phyloP scores from a whole-genome alignment of 2,329 filamentous ascomycete species.

The Talaromyces pinophilus region DNA sequence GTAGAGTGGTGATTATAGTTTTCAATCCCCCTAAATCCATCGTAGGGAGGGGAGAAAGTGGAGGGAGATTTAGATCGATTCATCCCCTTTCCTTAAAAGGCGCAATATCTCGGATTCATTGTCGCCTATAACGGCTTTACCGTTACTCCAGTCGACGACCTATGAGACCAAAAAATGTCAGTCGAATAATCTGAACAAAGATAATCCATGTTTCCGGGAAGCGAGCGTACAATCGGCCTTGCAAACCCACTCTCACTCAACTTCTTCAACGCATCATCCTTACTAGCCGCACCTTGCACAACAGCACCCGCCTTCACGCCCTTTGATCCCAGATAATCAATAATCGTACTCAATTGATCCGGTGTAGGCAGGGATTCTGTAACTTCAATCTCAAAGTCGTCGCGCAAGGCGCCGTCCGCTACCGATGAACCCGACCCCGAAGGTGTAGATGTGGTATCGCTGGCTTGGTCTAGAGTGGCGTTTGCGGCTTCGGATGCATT shows the following conservation, averaged over 20 bases:
- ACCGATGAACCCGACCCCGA: neutral
- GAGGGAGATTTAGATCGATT: constrained; percentile 3
- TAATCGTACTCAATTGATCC: constrained; percentile 79
- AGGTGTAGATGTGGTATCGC: constrained; percentile 63
- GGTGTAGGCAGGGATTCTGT: constrained; percentile 76
- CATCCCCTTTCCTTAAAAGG: constrained; percentile 54
- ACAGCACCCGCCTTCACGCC: constrained; percentile 68
- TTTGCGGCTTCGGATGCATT: constrained; percentile 65
- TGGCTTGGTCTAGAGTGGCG: constrained; percentile 73
- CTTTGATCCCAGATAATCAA: constrained; percentile 69
- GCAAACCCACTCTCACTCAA: constrained; percentile 71
- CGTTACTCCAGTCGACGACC: constrained; percentile 91
- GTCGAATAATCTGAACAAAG: neutral
- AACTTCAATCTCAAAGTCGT: constrained; percentile 83
- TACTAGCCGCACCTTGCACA: constrained; percentile 71
- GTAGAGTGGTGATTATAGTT: neutral
- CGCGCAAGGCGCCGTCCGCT: constrained; percentile 37
- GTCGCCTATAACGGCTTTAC: constrained; percentile 73
- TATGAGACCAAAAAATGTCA: constrained; percentile 26
- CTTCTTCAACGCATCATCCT: constrained; percentile 76
- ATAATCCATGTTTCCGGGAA: neutral
- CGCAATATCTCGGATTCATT: constrained; percentile 87
- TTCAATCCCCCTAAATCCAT: too few relatives aligned
- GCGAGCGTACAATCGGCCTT: constrained; percentile 69
- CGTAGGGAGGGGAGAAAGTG: too few relatives aligned